A percentile compares a stretch with the other conserved stretches of the same genome.
Evolutionary conservation across 192 early-diverging fungal genomes (phyloP).

Genomic region (Backusella australiensis): DNA sequence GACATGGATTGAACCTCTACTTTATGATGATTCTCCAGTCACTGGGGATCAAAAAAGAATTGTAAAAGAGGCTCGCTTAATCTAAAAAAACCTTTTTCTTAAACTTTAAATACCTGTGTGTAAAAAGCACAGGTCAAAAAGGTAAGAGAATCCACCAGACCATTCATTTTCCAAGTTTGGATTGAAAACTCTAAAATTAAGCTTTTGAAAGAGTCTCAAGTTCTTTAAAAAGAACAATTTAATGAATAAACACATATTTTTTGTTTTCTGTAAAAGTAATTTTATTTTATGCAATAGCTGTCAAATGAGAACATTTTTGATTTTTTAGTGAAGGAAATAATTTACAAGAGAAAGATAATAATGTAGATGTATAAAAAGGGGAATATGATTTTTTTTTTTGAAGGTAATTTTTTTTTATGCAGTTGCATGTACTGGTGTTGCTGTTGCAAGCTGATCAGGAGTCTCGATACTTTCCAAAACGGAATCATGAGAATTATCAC

Average conservation of each 20-base stretch:
- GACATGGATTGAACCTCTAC: constrained; percentile 66
- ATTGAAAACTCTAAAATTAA: not conserved
- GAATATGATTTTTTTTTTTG: not conserved
- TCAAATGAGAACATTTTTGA: constrained; percentile 2
- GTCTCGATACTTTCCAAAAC: constrained; percentile 46
- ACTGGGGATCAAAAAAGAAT: constrained; percentile 39
- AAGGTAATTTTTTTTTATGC: not conserved
- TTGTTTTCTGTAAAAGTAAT: not conserved
- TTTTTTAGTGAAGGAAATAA: not conserved
- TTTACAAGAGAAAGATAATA: not conserved
- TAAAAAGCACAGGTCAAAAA: no score
- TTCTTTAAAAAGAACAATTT: not conserved
- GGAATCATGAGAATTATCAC: constrained; percentile 51
- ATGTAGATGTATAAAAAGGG: constrained; percentile 2
- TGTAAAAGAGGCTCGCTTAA: no score
- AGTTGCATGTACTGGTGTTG: not conserved
- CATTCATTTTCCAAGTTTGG: not conserved
- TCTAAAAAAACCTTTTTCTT: no score
- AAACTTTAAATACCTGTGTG: no score
- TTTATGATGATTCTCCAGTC: constrained; percentile 60
- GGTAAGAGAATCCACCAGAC: no score
- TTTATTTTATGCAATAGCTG: constrained; percentile 7
- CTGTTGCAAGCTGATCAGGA: constrained; percentile 48
- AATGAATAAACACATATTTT: not conserved
- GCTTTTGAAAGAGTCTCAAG: not conserved